Evolutionary conservation across 108 stramenopile genomes (phyloP).

Genomic region (Cylindrotheca fusiformis): DNA sequence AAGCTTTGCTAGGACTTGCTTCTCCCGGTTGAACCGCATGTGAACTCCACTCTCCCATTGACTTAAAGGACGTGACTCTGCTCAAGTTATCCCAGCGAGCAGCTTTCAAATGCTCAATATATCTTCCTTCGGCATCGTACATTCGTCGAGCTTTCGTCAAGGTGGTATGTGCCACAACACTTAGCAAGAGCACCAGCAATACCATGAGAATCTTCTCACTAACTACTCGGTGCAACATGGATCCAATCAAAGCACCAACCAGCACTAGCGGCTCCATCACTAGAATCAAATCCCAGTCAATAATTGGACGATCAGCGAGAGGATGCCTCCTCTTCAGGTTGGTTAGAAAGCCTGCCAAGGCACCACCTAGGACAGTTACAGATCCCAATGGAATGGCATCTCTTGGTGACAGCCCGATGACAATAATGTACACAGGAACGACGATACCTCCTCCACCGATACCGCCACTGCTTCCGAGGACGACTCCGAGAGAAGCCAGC

Average conservation of each 20-base stretch:
- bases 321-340: constrained; percentile 91
- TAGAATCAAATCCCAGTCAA: constrained; percentile 97
- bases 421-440: constrained; percentile 92
- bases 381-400: constrained; percentile 91
- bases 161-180: constrained; percentile 77
- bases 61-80: constrained; percentile 18
- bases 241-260: constrained; percentile 88
- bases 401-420: constrained; percentile 79
- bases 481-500: constrained; percentile 76
- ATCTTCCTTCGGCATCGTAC: constrained; percentile 78
- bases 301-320: constrained; percentile 78
- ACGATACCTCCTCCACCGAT: constrained; percentile 89
- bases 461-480: constrained; percentile 92
- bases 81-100: constrained; percentile 29
- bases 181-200: constrained; percentile 76
- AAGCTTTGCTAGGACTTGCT: constrained; percentile 8
- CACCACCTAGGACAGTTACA: constrained; percentile 91
- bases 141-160: constrained; percentile 82
- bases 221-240: constrained; percentile 82
- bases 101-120: constrained; percentile 37
- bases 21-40: constrained; percentile 25
- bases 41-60: constrained; percentile 25
- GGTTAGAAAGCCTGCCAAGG: constrained; percentile 77
- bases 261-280: constrained; percentile 96
- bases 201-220: constrained; percentile 82